Base-by-base conservation (phyloP, 1,284 basidiomycete species). In the Cryptococcus floricola region DNA sequence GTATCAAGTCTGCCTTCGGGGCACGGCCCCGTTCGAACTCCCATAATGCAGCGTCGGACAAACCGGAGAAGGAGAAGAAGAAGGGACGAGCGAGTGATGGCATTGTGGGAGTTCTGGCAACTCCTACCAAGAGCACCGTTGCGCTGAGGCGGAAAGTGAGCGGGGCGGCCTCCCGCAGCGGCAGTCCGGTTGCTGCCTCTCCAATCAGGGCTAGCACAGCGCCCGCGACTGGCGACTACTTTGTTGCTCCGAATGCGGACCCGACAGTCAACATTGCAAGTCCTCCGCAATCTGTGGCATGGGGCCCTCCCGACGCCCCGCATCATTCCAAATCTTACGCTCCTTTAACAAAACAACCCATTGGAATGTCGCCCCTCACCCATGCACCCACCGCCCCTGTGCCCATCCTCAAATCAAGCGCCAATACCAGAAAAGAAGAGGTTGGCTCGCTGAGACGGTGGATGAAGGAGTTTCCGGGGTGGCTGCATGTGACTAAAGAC, bases 381-480 rank as follows among this genome's bases (percentile, higher is more conserved):
- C 50, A 51, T 23, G 18, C 25, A 0, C 14, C 18, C 12, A 41
- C 39, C 39, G 16, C 27, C 9, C 25, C 50, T 41, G 19, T 8
- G 7, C 39, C 50, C 39, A 31, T 43, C 10, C 10, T 10, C 31
- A 34, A 7, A 10, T 6, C 31, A 34, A 34, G 10, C 5, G 6
- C 31, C 6, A 34, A 34, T 34, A 34, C 31, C 2, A 34, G 31
- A 10, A 34, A 61, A 23, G 54, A 58, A 7, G 60, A 65, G 44
- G 49, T 53, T 34, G 63, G 58, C 49, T 51, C 62, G 5, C 65
- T 75, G 37, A 55, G 63, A 28, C 61, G 61, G 25, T 74, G 72
- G 54, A 50, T 75, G 34, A 58, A 62, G 46, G 70, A 70, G 19
- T 42, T 75, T 3, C 71, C 71, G 3, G 56, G 64, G 12, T 63